Evolutionary conservation across 2,329 filamentous ascomycete genomes (phyloP).

Genomic region (Kalmusia sp.): DNA sequence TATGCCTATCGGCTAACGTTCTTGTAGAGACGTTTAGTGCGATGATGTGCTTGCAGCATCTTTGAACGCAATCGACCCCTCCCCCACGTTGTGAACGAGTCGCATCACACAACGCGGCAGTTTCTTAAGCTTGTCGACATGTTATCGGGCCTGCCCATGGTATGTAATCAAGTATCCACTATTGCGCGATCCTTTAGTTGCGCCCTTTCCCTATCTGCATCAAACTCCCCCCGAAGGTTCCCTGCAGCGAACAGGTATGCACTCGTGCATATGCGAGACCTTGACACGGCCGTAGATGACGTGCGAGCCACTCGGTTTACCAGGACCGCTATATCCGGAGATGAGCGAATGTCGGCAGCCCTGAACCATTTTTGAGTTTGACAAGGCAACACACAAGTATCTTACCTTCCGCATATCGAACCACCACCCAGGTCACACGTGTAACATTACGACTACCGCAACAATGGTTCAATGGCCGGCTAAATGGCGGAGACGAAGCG

Average conservation of each 20-base stretch:
- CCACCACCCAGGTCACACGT: not conserved
- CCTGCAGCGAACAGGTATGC: not conserved
- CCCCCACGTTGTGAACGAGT: slow-evolving; percentile 8
- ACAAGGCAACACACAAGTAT: not conserved
- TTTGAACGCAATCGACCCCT: slow-evolving; percentile 32
- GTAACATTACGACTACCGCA: not conserved
- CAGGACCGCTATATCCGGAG: not conserved
- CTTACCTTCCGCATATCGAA: not conserved
- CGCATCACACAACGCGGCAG: not conserved
- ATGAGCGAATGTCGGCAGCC: not conserved
- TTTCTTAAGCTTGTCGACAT: not conserved
- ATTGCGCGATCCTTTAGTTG: slow-evolving; percentile 1
- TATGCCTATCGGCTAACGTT: slow-evolving; percentile 14
- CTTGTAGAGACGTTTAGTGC: slow-evolving; percentile 17
- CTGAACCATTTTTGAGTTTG: not conserved
- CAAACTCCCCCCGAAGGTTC: not conserved
- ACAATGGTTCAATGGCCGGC: slow-evolving; percentile 15
- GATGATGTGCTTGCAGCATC: slow-evolving; percentile 36
- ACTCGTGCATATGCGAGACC: not conserved
- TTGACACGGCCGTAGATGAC: not conserved
- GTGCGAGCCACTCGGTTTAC: slow-evolving; percentile 3
- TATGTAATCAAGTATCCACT: not conserved
- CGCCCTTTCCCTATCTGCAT: not conserved
- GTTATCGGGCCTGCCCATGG: not conserved
- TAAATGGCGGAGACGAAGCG: slow-evolving; percentile 22